phyloP scores from a whole-genome alignment of 192 early-diverging fungal genomes.

The Podila horticola region DNA sequence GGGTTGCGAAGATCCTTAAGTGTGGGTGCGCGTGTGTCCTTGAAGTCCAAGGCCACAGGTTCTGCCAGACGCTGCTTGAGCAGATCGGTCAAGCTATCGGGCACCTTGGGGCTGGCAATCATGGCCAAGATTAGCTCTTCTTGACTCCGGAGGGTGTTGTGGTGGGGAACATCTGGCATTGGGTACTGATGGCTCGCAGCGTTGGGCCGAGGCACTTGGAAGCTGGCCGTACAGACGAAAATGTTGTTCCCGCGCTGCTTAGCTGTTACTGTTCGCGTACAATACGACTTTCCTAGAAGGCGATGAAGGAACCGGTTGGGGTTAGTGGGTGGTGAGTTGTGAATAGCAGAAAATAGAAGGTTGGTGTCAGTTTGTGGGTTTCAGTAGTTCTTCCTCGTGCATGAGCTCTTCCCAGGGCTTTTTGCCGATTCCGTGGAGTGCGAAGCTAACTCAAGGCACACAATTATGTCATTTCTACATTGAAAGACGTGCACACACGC shows the following conservation, averaged over 20 bases:
- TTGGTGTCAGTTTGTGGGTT: too few relatives aligned
- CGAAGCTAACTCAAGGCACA: too few relatives aligned
- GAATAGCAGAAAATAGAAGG: too few relatives aligned
- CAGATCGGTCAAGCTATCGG: conserved; percentile 12
- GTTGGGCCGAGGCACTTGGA: conserved; percentile 70
- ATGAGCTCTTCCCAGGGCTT: too few relatives aligned
- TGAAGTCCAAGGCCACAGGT: conserved; percentile 40
- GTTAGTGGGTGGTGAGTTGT: neutral
- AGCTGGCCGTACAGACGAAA: conserved; percentile 80
- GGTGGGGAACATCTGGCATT: conserved; percentile 65
- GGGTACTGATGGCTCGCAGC: conserved; percentile 75
- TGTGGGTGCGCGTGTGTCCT: conserved; percentile 21
- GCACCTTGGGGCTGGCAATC: conserved; percentile 34
- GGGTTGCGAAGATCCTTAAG: conserved; percentile 21
- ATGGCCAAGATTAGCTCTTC: conserved; percentile 38
- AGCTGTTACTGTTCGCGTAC: conserved; percentile 77
- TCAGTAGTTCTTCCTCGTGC: too few relatives aligned
- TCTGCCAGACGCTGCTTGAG: conserved; percentile 27
- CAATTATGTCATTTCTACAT: too few relatives aligned
- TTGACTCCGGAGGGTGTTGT: conserved; percentile 34
- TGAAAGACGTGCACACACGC: too few relatives aligned
- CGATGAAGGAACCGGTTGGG: neutral
- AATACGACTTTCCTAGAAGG: conserved; percentile 60
- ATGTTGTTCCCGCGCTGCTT: conserved; percentile 82
- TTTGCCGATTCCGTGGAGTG: too few relatives aligned